Percentiles rank a stretch among this genome's conserved stretches.
Conservation (phyloP, 1,284 basidiomycete genomes). For the Melampsora abietis-canadensis region DNA sequence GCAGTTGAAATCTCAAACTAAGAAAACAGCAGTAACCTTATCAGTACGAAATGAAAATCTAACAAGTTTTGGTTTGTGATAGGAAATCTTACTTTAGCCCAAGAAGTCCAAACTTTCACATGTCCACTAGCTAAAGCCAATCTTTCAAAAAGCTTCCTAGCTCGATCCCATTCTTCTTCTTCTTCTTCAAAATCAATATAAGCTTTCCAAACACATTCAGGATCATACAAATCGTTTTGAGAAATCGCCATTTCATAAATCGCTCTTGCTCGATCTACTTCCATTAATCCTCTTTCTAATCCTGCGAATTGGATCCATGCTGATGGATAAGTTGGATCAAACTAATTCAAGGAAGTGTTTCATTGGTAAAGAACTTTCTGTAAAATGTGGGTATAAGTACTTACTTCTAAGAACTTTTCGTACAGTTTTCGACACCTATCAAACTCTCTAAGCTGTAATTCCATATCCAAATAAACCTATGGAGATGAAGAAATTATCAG, state of each 20-base stretch:
- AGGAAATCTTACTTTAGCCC: conserved; percentile 57
- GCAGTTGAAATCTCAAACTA: conserved; percentile 52
- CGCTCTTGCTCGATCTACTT: conserved; percentile 83
- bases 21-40: conserved; percentile 54
- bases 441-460: conserved; percentile 76
- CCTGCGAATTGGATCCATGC: conserved; percentile 98
- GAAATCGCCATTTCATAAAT: conserved; percentile 94
- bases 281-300: conserved; percentile 85
- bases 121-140: conserved; percentile 83
- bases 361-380: not conserved
- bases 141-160: conserved; percentile 83
- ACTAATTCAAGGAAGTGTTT: conserved; percentile 57
- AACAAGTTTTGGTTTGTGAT: conserved; percentile 44
- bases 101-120: conserved; percentile 65
- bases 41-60: conserved; percentile 58
- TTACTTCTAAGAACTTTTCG: conserved; percentile 85
- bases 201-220: conserved; percentile 89
- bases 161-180: conserved; percentile 82
- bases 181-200: conserved; percentile 97
- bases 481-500: conserved; percentile 52
- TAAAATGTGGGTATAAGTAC: conserved; percentile 45
- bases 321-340: conserved; percentile 79
- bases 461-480: conserved; percentile 89
- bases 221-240: conserved; percentile 90
- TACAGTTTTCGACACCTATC: conserved; percentile 88